Evolutionary conservation across 257 asterid genomes (phyloP).

Genomic region (Salvia rosmarinus): DNA sequence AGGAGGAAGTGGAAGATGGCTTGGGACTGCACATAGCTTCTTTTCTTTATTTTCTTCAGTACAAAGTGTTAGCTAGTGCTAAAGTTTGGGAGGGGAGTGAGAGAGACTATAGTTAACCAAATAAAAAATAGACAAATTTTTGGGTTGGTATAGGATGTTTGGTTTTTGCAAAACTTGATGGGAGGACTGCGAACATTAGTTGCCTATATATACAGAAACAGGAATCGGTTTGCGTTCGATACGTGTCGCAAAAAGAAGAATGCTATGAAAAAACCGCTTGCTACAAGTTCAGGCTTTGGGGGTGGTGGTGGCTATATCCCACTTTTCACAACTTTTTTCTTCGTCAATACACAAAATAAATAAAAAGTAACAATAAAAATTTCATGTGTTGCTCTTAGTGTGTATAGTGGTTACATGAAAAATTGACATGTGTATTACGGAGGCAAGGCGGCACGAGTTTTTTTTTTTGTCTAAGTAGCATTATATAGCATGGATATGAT

Average conservation of each 20-base stretch:
- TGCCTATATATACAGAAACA: conserved; percentile 53
- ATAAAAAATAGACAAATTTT: conserved; percentile 21
- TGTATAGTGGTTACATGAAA: conserved; percentile 12
- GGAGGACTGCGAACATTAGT: conserved; percentile 43
- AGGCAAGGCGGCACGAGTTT: background rate
- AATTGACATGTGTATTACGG: conserved; percentile 35
- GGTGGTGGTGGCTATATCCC: background rate
- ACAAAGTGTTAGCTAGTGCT: conserved; percentile 5
- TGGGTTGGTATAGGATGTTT: conserved; percentile 38
- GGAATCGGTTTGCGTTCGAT: conserved; percentile 22
- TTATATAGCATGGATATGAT: conserved; percentile 13
- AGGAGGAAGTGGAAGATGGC: conserved; percentile 74
- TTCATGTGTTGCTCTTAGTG: background rate
- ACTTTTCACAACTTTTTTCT: background rate
- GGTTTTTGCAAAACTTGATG: conserved; percentile 53
- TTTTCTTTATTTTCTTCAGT: conserved; percentile 3
- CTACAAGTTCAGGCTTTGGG: too few relatives aligned
- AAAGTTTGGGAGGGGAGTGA: conserved; percentile 29
- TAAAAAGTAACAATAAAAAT: background rate
- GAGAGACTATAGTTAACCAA: background rate
- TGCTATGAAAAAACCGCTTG: too few relatives aligned
- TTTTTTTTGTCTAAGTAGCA: conserved; percentile 26
- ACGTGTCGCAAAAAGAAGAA: conserved; percentile 51
- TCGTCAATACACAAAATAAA: background rate
- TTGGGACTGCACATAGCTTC: conserved; percentile 70